Percentiles rank a stretch among this genome's conserved stretches.
These are phyloP conservation scores for Tricholoma terreum DNA, from an alignment of 768 basidiomycete species.

Conservation along the genomic window DNA sequence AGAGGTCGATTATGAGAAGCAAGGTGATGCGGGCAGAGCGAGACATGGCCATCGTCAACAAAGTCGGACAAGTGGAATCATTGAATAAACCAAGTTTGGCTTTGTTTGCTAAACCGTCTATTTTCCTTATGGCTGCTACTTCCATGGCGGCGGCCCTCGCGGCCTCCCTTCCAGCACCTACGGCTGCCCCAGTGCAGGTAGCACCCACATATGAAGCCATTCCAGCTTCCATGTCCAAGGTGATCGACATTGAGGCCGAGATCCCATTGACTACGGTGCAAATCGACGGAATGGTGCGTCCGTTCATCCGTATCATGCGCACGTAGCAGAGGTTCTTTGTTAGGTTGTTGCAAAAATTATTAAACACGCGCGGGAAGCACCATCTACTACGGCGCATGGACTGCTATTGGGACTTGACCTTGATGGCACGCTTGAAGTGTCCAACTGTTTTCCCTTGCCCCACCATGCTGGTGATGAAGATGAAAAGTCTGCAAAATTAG, in stretches of 20 bases:
- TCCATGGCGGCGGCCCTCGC: constrained; percentile 95
- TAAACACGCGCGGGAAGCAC: constrained; percentile 84
- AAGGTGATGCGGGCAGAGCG: constrained; percentile 73
- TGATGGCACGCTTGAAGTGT: constrained; percentile 86
- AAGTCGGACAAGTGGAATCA: no score
- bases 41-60: constrained; percentile 42
- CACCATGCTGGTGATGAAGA: constrained; percentile 73
- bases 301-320: background rate
- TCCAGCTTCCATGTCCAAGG: constrained; percentile 89
- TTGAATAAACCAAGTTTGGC: no score
- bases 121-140: constrained; percentile 52
- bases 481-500: constrained; percentile 73
- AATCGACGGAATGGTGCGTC: constrained; percentile 80
- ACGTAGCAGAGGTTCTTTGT: background rate
- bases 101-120: background rate
- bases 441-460: constrained; percentile 86
- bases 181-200: constrained; percentile 56
- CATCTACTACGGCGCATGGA: constrained; percentile 74
- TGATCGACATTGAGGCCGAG: constrained; percentile 90
- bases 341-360: constrained; percentile 93
- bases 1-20: constrained; percentile 77
- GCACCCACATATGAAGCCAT: constrained; percentile 80
- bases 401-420: constrained; percentile 89
- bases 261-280: constrained; percentile 78
- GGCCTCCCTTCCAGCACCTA: constrained; percentile 71